phyloP scores from a whole-genome alignment of 2,329 filamentous ascomycete genomes.

The Alternaria consortialis region DNA sequence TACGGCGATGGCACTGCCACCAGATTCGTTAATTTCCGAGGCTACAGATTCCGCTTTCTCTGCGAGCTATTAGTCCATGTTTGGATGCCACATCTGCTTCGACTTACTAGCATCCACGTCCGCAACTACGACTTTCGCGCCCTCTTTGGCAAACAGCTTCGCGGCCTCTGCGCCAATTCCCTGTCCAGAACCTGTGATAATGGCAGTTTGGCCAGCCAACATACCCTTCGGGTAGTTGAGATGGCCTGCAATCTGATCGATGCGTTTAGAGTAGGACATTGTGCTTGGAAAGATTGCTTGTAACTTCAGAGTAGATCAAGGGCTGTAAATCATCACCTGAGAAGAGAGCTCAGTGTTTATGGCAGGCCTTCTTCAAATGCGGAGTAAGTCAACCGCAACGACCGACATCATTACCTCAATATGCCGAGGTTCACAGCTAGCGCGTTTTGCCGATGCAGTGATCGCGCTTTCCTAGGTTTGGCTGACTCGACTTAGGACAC shows the following conservation, averaged over 20 bases:
- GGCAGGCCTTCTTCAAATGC: slow-evolving; percentile 17
- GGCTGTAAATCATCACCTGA: neutral
- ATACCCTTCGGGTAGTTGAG: slow-evolving; percentile 84
- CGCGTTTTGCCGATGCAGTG: slow-evolving; percentile 5
- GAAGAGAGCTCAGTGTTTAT: slow-evolving; percentile 1
- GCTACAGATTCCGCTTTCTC: slow-evolving; percentile 75
- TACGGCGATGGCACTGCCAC: slow-evolving; percentile 75
- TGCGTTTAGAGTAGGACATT: slow-evolving; percentile 54
- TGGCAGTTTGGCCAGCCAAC: slow-evolving; percentile 81
- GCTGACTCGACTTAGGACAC: slow-evolving; percentile 15
- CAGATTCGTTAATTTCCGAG: slow-evolving; percentile 71
- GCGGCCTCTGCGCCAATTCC: slow-evolving; percentile 89
- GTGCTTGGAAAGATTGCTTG: neutral
- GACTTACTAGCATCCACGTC: slow-evolving; percentile 77
- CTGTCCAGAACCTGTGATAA: slow-evolving; percentile 86
- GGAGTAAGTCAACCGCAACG: slow-evolving; percentile 25
- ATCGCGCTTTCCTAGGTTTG: slow-evolving; percentile 1
- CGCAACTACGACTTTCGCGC: slow-evolving; percentile 82
- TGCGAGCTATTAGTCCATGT: slow-evolving; percentile 47
- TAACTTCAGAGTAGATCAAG: neutral
- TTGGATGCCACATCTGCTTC: neutral
- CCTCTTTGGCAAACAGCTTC: slow-evolving; percentile 84
- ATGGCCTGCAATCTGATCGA: slow-evolving; percentile 77
- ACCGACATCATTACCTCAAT: slow-evolving; percentile 17
- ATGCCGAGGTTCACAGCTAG: slow-evolving; percentile 25